These are phyloP conservation scores for Zizania palustris DNA, from an alignment of 202 grass and related monocot genomes.

Conservation along the genomic window DNA sequence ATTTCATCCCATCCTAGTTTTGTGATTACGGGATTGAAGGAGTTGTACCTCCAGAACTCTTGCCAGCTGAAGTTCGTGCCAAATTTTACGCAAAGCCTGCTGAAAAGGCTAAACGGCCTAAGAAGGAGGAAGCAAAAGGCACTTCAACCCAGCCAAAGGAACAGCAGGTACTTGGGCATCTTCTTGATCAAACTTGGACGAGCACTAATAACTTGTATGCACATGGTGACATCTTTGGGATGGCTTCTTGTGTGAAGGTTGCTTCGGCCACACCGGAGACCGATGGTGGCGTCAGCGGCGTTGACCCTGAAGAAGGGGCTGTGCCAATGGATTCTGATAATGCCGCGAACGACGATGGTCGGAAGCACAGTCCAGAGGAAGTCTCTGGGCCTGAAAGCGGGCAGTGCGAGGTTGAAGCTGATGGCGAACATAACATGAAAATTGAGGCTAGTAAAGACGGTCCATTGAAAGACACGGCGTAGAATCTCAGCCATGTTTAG, in stretches of 20 bases:
- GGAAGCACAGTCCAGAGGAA: slow-evolving; percentile 71
- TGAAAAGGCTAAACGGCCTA: slow-evolving; percentile 79
- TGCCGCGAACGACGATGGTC: slow-evolving; percentile 47
- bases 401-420: slow-evolving; percentile 65
- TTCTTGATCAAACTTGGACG: background rate
- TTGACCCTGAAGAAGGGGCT: slow-evolving; percentile 84
- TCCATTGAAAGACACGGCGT: background rate
- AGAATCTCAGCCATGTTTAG: background rate
- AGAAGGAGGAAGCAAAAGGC: slow-evolving; percentile 70
- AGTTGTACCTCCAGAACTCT: slow-evolving; percentile 78
- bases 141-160: slow-evolving; percentile 64
- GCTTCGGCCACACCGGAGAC: slow-evolving; percentile 62
- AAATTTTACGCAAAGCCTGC: slow-evolving; percentile 69
- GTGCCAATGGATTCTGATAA: slow-evolving; percentile 82
- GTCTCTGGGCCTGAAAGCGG: slow-evolving; percentile 69
- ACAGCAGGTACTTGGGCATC: slow-evolving; percentile 55
- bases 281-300: slow-evolving; percentile 69
- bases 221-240: slow-evolving; percentile 13
- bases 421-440: slow-evolving; percentile 50
- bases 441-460: slow-evolving; percentile 34
- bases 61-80: slow-evolving; percentile 68
- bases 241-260: slow-evolving; percentile 45
- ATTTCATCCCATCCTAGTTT: slow-evolving; percentile 41
- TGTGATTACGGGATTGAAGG: slow-evolving; percentile 80
- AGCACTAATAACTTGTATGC: background rate